Percentiles rank a stretch among this genome's conserved stretches.
These are phyloP conservation scores for Mucor piriformis DNA, from an alignment of 371 early-diverging fungal species.

Conservation along the genomic window DNA sequence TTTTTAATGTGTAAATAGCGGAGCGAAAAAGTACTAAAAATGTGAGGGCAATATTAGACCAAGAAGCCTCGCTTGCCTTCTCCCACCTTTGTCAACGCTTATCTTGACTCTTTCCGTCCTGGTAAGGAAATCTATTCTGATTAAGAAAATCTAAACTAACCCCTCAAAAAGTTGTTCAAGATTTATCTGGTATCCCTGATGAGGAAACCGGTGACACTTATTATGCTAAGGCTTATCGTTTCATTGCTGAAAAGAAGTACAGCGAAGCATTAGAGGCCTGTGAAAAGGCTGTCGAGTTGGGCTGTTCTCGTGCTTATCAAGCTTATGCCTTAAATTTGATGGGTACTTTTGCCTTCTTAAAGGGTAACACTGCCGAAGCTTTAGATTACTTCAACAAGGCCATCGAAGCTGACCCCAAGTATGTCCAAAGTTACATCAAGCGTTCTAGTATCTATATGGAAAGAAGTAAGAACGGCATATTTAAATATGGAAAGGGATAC, in stretches of 20 bases:
- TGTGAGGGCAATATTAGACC: conserved; percentile 25
- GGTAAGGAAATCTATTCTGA: too few species aligned
- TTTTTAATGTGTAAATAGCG: background rate
- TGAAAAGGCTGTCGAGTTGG: conserved; percentile 68
- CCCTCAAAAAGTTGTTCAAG: conserved; percentile 29
- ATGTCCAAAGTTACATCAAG: conserved; percentile 86
- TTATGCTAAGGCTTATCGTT: conserved; percentile 53
- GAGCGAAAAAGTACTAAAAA: background rate
- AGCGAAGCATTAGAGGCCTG: conserved; percentile 68
- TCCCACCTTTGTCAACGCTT: conserved; percentile 87
- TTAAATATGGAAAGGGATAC: too few species aligned
- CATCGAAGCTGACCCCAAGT: conserved; percentile 75
- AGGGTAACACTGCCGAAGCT: conserved; percentile 80
- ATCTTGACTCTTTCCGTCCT: conserved; percentile 87
- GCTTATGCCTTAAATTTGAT: conserved; percentile 80
- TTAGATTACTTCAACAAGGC: conserved; percentile 79
- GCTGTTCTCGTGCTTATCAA: conserved; percentile 53
- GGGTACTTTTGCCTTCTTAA: conserved; percentile 89
- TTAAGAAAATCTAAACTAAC: background rate
- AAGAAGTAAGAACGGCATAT: conserved; percentile 42
- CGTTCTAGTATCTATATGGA: conserved; percentile 90
- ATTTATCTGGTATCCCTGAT: conserved; percentile 33
- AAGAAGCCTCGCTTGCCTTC: conserved; percentile 82
- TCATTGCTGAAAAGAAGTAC: conserved; percentile 64
- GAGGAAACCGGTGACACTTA: conserved; percentile 50